Evolutionary conservation across 495 filamentous ascomycete genomes (phyloP).

Genomic region (Penicillium canescens): DNA sequence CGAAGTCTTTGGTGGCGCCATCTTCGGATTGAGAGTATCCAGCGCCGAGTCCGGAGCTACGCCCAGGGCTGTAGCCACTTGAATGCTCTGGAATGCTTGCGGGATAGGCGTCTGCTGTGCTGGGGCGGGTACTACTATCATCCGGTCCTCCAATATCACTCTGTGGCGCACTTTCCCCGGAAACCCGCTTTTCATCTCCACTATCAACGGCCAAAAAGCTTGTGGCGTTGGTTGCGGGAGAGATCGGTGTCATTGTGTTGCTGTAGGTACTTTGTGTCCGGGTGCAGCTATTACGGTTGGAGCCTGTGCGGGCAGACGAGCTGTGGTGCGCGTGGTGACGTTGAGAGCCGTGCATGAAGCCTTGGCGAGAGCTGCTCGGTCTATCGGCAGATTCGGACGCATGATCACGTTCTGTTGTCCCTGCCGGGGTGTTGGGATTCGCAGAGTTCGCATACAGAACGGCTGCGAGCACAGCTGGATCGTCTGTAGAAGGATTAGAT

Average conservation of each 20-base stretch:
- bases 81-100: conserved; percentile 19
- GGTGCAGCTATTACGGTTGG: conserved; percentile 45
- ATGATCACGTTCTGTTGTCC: conserved; percentile 15
- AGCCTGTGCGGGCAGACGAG: conserved; percentile 37
- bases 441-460: conserved; percentile 32
- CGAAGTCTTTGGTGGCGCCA: conserved; percentile 27
- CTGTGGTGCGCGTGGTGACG: conserved; percentile 40
- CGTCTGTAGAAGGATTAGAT: conserved; percentile 13
- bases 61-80: conserved; percentile 20
- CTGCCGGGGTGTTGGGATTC: conserved; percentile 8
- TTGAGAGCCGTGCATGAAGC: conserved; percentile 14
- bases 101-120: conserved; percentile 27
- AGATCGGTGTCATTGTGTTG: conserved; percentile 47
- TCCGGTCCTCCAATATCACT: conserved; percentile 28
- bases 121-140: conserved; percentile 31
- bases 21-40: conserved; percentile 24
- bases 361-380: conserved; percentile 35
- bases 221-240: conserved; percentile 53
- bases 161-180: conserved; percentile 31
- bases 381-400: conserved; percentile 26
- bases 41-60: conserved; percentile 10
- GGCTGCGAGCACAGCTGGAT: conserved; percentile 35
- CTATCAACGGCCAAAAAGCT: conserved; percentile 52
- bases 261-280: conserved; percentile 47
- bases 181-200: conserved; percentile 42